Conservation (phyloP, 768 basidiomycete genomes). For the Suillus plorans region DNA sequence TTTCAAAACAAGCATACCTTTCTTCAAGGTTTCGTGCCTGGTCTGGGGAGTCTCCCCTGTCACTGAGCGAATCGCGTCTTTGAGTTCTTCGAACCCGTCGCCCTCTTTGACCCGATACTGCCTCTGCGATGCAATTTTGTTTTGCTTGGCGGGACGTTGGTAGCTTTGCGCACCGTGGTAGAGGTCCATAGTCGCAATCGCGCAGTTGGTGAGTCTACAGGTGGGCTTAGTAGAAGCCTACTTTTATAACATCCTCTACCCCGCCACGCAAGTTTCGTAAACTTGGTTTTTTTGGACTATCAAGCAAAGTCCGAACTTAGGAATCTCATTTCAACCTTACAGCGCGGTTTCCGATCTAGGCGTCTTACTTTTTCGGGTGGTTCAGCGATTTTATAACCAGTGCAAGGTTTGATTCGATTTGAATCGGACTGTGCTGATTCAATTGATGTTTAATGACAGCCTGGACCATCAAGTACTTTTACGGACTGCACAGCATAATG, state of each 20-base stretch:
- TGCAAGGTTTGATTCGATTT: too few species aligned
- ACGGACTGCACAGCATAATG: not conserved
- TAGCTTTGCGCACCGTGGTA: not conserved
- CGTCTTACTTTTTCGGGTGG: too few species aligned
- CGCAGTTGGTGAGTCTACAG: not conserved
- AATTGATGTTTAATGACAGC: too few species aligned
- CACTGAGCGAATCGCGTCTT: slow-evolving; percentile 24
- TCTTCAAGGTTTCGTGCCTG: slow-evolving; percentile 26
- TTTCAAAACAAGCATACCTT: slow-evolving; percentile 12
- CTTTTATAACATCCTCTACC: not conserved
- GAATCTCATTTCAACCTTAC: too few species aligned
- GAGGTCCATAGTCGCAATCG: not conserved
- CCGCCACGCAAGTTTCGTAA: not conserved
- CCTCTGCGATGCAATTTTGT: slow-evolving; percentile 21
- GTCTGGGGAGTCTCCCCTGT: slow-evolving; percentile 24
- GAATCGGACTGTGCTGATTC: too few species aligned
- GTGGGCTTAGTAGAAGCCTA: not conserved
- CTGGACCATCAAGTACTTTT: too few species aligned
- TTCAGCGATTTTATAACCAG: too few species aligned
- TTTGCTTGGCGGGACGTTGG: slow-evolving; percentile 2
- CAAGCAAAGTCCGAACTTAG: too few species aligned
- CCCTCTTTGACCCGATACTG: slow-evolving; percentile 31
- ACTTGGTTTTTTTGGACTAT: not conserved
- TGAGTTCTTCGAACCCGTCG: slow-evolving; percentile 31
- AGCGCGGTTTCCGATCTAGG: too few species aligned